Evolutionary conservation across 2,329 filamentous ascomycete genomes (phyloP).

Genomic region (Mollisiaceae sp.): DNA sequence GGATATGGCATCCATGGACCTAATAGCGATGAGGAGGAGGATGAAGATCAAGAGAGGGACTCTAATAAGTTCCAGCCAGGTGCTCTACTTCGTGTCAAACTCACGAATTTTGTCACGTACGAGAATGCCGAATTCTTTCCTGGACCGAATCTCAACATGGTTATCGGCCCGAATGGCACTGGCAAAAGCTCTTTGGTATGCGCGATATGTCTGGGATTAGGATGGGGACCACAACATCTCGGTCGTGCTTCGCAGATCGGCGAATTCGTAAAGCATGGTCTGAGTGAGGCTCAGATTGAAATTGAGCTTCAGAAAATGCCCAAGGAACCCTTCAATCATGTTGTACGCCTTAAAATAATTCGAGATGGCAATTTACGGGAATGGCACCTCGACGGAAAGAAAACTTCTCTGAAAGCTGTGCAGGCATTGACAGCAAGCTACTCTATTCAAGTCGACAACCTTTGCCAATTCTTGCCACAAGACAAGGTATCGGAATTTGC

Average conservation of each 20-base stretch:
- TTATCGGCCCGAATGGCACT: conserved; percentile 98
- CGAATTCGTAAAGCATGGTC: conserved; percentile 93
- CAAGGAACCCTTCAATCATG: conserved; percentile 65
- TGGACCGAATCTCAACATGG: conserved; percentile 95
- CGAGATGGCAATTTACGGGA: conserved; percentile 80
- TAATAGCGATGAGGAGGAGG: neutral
- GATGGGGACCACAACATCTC: conserved; percentile 80
- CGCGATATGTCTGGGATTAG: conserved; percentile 91
- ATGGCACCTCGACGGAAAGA: conserved; percentile 77
- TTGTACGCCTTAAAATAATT: conserved; percentile 78
- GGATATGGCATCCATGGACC: neutral
- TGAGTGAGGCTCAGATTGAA: conserved; percentile 78
- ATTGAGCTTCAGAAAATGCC: conserved; percentile 80
- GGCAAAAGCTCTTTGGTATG: conserved; percentile 98
- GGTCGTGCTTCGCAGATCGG: conserved; percentile 84
- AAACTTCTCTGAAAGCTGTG: conserved; percentile 66
- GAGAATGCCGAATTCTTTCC: conserved; percentile 88
- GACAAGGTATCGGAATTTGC: conserved; percentile 96
- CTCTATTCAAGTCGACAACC: conserved; percentile 94
- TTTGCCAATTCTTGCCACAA: conserved; percentile 96
- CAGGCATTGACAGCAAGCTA: conserved; percentile 71
- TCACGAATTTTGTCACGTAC: conserved; percentile 94
- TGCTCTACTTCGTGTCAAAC: conserved; percentile 84
- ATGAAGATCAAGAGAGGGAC: conserved; percentile 18
- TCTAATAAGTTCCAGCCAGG: conserved; percentile 50